phyloP scores from a whole-genome alignment of 441 rosid genomes.

The Erodium texanum region DNA sequence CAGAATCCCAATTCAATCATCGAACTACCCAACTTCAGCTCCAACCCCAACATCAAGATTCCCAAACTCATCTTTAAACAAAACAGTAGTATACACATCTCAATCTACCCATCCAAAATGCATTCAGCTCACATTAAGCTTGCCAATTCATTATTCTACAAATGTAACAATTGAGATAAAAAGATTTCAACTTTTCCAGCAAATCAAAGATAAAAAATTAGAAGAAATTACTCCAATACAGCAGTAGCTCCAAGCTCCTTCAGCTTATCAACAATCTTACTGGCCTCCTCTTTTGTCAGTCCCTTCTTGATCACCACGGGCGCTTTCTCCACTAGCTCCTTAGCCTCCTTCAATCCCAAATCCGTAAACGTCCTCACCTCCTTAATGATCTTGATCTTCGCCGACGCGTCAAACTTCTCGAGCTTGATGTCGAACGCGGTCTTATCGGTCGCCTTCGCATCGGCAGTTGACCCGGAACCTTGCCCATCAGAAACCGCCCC shows the following conservation, averaged over 20 bases:
- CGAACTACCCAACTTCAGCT: not conserved
- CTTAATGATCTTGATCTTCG: conserved; percentile 51
- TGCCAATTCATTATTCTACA: not conserved
- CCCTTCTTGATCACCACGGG: conserved; percentile 50
- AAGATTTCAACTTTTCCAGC: not conserved
- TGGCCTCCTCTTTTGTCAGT: conserved; percentile 44
- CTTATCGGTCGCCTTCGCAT: conserved; percentile 17
- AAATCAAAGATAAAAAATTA: not conserved
- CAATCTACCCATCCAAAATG: not conserved
- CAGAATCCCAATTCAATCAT: not conserved
- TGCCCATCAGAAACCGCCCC: conserved; percentile 15
- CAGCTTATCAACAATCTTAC: conserved; percentile 43
- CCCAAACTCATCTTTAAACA: not conserved
- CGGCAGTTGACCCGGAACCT: not conserved
- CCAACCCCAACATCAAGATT: not conserved
- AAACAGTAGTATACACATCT: not conserved
- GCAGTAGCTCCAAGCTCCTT: conserved; percentile 45
- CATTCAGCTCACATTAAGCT: not conserved
- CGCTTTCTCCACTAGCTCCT: conserved; percentile 55
- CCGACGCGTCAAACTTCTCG: conserved; percentile 45
- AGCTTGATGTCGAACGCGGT: conserved; percentile 53
- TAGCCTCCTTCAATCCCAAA: conserved; percentile 55
- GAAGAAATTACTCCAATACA: conserved; percentile 33
- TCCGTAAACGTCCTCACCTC: conserved; percentile 49
- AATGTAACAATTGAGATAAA: not conserved